phyloP scores from a whole-genome alignment of 1,139 yeast genomes.

The Scheffersomyces titani region DNA sequence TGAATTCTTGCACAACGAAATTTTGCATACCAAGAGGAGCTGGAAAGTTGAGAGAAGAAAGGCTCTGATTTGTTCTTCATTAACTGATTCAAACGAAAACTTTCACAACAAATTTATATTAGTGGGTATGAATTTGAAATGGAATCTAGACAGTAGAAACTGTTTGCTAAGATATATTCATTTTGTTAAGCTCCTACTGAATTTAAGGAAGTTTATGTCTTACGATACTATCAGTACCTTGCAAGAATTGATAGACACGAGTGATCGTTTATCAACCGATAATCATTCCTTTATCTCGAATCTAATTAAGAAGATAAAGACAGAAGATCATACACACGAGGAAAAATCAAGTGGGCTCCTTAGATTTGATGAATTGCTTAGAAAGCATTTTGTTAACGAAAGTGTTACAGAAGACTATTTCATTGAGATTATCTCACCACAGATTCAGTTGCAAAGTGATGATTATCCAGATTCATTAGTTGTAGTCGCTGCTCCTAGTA shows the following conservation, averaged over 20 bases:
- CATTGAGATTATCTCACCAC: constrained; percentile 80
- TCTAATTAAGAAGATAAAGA: constrained; percentile 10
- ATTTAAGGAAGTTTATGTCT: constrained; percentile 33
- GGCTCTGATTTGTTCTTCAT: neutral
- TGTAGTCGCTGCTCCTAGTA: constrained; percentile 36
- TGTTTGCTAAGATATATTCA: constrained; percentile 39
- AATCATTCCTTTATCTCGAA: constrained; percentile 36
- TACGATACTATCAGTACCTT: constrained; percentile 41
- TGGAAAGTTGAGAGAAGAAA: constrained; percentile 7
- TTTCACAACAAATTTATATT: constrained; percentile 45
- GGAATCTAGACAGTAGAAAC: constrained; percentile 44
- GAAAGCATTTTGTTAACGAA: constrained; percentile 41
- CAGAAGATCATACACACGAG: constrained; percentile 1
- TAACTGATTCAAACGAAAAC: constrained; percentile 16
- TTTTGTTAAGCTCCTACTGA: constrained; percentile 34
- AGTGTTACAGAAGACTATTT: constrained; percentile 62
- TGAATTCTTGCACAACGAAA: constrained; percentile 23
- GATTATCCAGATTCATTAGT: constrained; percentile 64
- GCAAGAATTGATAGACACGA: constrained; percentile 31
- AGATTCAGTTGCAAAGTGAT: constrained; percentile 75
- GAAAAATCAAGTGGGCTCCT: constrained; percentile 14
- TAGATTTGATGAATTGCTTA: constrained; percentile 55
- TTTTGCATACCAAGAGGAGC: constrained; percentile 12
- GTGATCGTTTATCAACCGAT: neutral
- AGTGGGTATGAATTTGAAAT: constrained; percentile 43